Percentiles rank a stretch among this genome's conserved stretches.
These are phyloP conservation scores for Ascochyta pisi DNA, from an alignment of 2,329 filamentous ascomycete genomes.

Conservation along the genomic window DNA sequence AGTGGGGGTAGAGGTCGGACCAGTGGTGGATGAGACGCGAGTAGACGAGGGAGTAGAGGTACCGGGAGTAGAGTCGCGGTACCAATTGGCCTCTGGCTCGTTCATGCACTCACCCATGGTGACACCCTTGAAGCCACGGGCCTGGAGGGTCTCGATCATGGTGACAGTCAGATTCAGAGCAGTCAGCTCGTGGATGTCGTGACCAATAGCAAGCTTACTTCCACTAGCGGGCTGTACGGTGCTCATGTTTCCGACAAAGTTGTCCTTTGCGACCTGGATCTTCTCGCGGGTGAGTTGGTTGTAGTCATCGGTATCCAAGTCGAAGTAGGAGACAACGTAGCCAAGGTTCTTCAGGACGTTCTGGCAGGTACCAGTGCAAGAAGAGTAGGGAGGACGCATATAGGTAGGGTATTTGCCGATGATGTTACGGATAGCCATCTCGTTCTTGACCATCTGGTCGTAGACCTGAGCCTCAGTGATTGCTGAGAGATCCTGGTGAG, in stretches of 20 bases:
- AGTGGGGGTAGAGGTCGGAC: constrained; percentile 28
- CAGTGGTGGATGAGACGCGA: constrained; percentile 8
- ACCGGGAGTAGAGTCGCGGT: constrained; percentile 50
- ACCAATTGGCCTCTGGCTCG: constrained; percentile 57
- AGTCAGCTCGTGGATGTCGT: constrained; percentile 57
- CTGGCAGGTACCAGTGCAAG: constrained; percentile 52
- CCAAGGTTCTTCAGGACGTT: constrained; percentile 53
- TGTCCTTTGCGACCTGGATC: constrained; percentile 44
- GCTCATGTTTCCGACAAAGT: constrained; percentile 53
- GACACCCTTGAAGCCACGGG: constrained; percentile 52
- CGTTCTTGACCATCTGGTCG: constrained; percentile 60
- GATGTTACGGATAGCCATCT: constrained; percentile 63
- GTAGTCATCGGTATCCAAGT: constrained; percentile 62
- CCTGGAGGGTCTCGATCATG: constrained; percentile 51
- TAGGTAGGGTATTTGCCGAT: constrained; percentile 63
- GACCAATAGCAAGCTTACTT: constrained; percentile 61
- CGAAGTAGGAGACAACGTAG: constrained; percentile 67
- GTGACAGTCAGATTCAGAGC: constrained; percentile 52
- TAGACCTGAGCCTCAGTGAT: constrained; percentile 53
- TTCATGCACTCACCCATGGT: constrained; percentile 58
- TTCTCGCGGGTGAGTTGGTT: constrained; percentile 36
- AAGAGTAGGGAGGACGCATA: constrained; percentile 58
- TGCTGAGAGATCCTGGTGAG: constrained; percentile 57
- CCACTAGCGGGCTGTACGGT: constrained; percentile 31
- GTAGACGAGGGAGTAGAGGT: constrained; percentile 38